A percentile compares a stretch with the other conserved stretches of the same genome.
phyloP scores from a whole-genome alignment of 768 basidiomycete species.

The Hygrophoropsis aurantiaca region DNA sequence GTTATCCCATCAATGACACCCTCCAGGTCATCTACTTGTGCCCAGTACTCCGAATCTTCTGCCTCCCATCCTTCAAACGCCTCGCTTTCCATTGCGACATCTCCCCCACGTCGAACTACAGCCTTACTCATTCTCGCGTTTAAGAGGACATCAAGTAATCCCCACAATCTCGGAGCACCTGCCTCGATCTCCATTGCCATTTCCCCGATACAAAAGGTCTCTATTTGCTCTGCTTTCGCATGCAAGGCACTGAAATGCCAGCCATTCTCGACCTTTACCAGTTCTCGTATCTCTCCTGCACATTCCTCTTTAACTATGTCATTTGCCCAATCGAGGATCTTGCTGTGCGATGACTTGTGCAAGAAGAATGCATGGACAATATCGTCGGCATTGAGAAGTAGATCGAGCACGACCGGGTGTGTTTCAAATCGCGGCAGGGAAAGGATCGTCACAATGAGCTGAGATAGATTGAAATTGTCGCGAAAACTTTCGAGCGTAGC shows the following conservation, averaged over 20 bases:
- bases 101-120: neutral
- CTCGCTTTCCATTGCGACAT: neutral
- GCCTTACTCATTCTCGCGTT: neutral
- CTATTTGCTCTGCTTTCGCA: constrained; percentile 5
- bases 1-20: constrained; percentile 2
- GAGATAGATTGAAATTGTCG: constrained; percentile 3
- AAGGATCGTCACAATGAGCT: neutral
- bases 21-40: constrained; percentile 2
- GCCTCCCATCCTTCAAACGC: neutral
- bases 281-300: neutral
- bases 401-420: neutral
- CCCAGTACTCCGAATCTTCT: constrained; percentile 4
- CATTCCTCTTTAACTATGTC: neutral
- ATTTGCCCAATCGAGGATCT: neutral
- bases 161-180: constrained; percentile 10
- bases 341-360: neutral
- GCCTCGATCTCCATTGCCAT: constrained; percentile 5
- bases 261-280: constrained; percentile 6
- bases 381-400: neutral
- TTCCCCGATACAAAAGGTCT: constrained; percentile 12
- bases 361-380: neutral
- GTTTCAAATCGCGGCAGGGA: neutral
- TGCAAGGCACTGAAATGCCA: constrained; percentile 8
- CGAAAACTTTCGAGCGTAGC: neutral
- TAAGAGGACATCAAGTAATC: constrained; percentile 7